A percentile compares a stretch with the other conserved stretches of the same genome.
phyloP scores from a whole-genome alignment of 2,329 filamentous ascomycete species.

The Daldinia sp. region DNA sequence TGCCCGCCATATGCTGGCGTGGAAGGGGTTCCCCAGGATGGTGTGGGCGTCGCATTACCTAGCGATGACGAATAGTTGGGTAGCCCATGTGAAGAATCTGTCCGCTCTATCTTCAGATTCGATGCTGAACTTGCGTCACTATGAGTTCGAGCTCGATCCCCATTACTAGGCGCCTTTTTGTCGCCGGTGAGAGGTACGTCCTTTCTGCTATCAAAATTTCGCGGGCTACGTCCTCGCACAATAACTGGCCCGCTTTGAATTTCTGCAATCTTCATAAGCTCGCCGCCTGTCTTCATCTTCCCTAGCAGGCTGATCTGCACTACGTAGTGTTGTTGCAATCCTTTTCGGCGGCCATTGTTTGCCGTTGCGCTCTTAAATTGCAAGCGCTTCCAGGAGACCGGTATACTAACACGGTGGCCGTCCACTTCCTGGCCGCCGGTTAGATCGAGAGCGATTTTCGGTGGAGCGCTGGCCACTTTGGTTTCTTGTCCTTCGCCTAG shows the following conservation, averaged over 20 bases:
- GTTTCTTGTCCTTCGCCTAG: slow-evolving; percentile 59
- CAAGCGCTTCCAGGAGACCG: slow-evolving; percentile 91
- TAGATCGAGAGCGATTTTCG: slow-evolving; percentile 67
- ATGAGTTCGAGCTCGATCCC: slow-evolving; percentile 60
- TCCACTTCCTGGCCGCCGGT: slow-evolving; percentile 76
- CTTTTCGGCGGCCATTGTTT: slow-evolving; percentile 94
- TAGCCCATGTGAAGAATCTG: slow-evolving; percentile 46
- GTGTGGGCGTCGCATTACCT: slow-evolving; percentile 26
- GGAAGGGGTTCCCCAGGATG: slow-evolving; percentile 58
- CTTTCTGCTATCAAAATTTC: slow-evolving; percentile 93
- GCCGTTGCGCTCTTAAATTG: slow-evolving; percentile 97
- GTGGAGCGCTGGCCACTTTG: slow-evolving; percentile 64
- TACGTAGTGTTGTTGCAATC: slow-evolving; percentile 93
- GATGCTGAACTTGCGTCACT: slow-evolving; percentile 49
- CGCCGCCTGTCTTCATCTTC: slow-evolving; percentile 73
- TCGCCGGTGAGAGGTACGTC: slow-evolving; percentile 62
- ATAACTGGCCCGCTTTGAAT: slow-evolving; percentile 94
- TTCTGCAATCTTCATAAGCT: slow-evolving; percentile 81
- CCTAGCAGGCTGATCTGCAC: slow-evolving; percentile 87
- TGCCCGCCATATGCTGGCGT: slow-evolving; percentile 48
- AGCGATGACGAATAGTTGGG: slow-evolving; percentile 47
- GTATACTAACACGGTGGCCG: slow-evolving; percentile 80
- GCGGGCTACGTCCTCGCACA: slow-evolving; percentile 89
- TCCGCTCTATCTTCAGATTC: slow-evolving; percentile 51
- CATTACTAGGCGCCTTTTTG: slow-evolving; percentile 60